Conservation (phyloP, 169 alveolate genomes). For the Plasmodium cynomolgi region DNA sequence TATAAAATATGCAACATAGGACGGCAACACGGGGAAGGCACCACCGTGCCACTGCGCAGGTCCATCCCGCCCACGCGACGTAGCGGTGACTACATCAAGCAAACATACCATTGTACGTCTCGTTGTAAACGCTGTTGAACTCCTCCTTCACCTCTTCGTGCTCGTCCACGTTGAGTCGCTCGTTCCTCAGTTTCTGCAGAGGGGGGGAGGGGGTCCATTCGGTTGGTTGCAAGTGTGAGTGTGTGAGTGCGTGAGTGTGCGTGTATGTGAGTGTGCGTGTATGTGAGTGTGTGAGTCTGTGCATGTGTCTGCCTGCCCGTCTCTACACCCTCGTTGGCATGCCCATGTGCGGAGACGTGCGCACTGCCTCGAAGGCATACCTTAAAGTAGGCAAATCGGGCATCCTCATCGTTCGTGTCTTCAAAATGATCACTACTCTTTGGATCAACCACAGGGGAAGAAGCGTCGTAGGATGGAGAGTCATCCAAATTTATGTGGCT, state of each 20-base stretch:
- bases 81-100: neutral
- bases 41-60: neutral
- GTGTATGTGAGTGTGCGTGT: no score
- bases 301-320: no score
- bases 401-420: constrained; percentile 34
- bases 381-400: constrained; percentile 63
- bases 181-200: constrained; percentile 42
- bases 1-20: neutral
- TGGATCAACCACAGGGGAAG: neutral
- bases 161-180: neutral
- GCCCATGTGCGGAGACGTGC: neutral
- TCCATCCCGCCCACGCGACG: neutral
- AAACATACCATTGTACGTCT: constrained; percentile 10
- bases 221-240: neutral
- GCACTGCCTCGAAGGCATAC: neutral
- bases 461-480: neutral
- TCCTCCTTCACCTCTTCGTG: constrained; percentile 34
- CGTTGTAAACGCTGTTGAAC: constrained; percentile 16
- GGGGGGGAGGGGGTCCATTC: neutral
- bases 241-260: no score
- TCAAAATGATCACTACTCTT: neutral
- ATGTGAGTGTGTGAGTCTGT: no score
- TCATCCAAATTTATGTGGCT: neutral
- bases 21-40: neutral
- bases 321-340: neutral